Percentiles rank a stretch among this genome's conserved stretches.
Conservation (phyloP, 2,329 filamentous ascomycete species). For the Fusarium gaditjirri region DNA sequence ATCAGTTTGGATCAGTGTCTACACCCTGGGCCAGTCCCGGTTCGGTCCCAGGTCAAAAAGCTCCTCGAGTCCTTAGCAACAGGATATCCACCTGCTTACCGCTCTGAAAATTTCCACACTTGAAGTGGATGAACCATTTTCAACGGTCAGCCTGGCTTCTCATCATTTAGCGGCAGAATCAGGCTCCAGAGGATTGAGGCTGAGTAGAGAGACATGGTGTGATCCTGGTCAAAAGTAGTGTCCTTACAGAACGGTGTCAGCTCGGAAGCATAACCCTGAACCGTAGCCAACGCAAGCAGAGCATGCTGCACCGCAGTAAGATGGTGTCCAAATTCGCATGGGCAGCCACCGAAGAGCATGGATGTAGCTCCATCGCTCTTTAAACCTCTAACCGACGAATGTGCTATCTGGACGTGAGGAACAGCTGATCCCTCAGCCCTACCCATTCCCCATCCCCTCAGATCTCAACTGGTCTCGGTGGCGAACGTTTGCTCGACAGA, state of each 20-base stretch:
- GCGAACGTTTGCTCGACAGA: constrained; percentile 13
- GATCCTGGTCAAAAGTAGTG: constrained; percentile 6
- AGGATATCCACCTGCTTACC: constrained; percentile 19
- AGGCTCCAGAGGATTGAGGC: constrained; percentile 22
- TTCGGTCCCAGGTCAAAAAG: constrained; percentile 11
- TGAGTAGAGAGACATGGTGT: constrained; percentile 20
- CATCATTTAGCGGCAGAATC: constrained; percentile 3
- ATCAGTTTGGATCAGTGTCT: background rate
- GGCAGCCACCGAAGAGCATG: constrained; percentile 6
- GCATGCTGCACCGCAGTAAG: constrained; percentile 25
- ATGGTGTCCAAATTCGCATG: constrained; percentile 22
- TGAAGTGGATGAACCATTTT: background rate
- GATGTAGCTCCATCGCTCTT: constrained; percentile 2
- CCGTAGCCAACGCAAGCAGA: constrained; percentile 22
- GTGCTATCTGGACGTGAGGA: constrained; percentile 16
- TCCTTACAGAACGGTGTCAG: constrained; percentile 15
- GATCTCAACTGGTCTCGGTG: constrained; percentile 17
- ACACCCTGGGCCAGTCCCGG: constrained; percentile 11
- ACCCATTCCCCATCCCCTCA: constrained; percentile 9
- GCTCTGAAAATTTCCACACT: background rate
- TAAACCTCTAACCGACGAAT: background rate
- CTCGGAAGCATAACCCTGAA: constrained; percentile 15
- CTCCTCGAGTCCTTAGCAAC: constrained; percentile 16
- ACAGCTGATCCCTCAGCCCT: constrained; percentile 43
- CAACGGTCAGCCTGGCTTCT: background rate